Evolutionary conservation across 2,329 filamentous ascomycete species (phyloP).

Genomic region (Gaeumannomyces sp.): DNA sequence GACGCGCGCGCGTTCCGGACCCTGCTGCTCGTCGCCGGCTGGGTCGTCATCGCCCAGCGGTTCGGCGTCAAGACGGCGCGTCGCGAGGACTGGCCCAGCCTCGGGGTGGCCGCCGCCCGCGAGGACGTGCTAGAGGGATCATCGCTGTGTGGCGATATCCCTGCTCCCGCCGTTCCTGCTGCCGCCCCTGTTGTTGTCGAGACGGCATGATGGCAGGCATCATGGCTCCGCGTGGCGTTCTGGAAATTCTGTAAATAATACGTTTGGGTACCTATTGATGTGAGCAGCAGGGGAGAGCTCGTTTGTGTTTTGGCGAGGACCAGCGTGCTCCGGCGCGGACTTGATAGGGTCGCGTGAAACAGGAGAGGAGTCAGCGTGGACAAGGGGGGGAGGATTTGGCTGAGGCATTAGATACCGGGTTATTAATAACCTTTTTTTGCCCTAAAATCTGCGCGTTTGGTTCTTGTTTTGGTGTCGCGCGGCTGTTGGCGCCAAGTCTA

Average conservation of each 20-base stretch:
- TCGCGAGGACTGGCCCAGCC: not conserved
- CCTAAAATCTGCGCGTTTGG: not conserved
- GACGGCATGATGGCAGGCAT: not conserved
- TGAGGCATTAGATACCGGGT: not conserved
- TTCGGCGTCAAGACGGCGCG: slow-evolving; percentile 34
- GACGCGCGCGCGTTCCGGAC: slow-evolving; percentile 29
- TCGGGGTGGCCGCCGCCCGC: not conserved
- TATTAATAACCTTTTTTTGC: not conserved
- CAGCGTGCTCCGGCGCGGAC: not conserved
- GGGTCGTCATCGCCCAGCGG: slow-evolving; percentile 35
- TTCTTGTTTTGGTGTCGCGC: not conserved
- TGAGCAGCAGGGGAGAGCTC: no score
- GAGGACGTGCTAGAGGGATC: no score
- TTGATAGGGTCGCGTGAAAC: not conserved
- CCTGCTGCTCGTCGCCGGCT: slow-evolving; percentile 32
- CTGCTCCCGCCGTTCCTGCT: not conserved
- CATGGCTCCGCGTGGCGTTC: no score
- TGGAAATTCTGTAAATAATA: no score
- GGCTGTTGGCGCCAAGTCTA: not conserved
- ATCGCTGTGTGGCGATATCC: no score
- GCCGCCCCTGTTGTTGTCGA: not conserved
- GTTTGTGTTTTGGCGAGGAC: no score
- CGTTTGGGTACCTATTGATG: no score
- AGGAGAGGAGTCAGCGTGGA: not conserved
- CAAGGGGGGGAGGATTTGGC: not conserved